phyloP scores from a whole-genome alignment of 129 eudicot species.

The Helichrysum umbraculigerum region DNA sequence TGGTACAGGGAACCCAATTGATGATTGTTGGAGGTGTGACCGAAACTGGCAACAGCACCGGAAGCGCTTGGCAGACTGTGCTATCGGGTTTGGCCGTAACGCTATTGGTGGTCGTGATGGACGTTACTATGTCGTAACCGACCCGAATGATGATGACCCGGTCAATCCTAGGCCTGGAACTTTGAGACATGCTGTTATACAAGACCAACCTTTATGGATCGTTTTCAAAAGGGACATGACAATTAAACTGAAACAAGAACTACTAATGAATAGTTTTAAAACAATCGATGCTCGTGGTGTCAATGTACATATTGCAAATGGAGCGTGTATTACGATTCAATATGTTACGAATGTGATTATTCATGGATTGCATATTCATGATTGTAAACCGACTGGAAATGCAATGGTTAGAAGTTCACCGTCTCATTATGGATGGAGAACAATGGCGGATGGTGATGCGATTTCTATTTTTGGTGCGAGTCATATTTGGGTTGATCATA shows the following conservation, averaged over 20 bases:
- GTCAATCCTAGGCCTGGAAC: constrained; percentile 88
- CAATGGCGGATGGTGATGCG: constrained; percentile 87
- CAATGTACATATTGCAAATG: constrained; percentile 75
- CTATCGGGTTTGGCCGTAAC: constrained; percentile 91
- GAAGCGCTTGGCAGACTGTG: constrained; percentile 72
- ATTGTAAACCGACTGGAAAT: constrained; percentile 77
- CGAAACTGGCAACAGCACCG: constrained; percentile 67
- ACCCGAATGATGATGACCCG: constrained; percentile 68
- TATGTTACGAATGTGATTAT: constrained; percentile 70
- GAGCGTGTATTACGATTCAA: constrained; percentile 81
- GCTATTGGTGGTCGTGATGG: constrained; percentile 95
- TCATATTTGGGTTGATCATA: constrained; percentile 86
- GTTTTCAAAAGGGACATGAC: constrained; percentile 84
- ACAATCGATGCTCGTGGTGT: constrained; percentile 87
- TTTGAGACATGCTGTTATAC: constrained; percentile 79
- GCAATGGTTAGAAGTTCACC: constrained; percentile 94
- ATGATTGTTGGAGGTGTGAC: constrained; percentile 93
- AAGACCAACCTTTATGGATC: constrained; percentile 86
- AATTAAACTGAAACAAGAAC: constrained; percentile 75
- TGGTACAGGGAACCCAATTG: constrained; percentile 85
- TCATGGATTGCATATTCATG: constrained; percentile 84
- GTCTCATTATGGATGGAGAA: constrained; percentile 74
- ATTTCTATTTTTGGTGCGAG: constrained; percentile 78
- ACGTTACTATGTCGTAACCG: constrained; percentile 67
- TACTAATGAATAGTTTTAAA: constrained; percentile 90